Percentiles rank a stretch among this genome's conserved stretches.
Conservation (phyloP, 495 filamentous ascomycete species). For the Penicillium soppii region DNA sequence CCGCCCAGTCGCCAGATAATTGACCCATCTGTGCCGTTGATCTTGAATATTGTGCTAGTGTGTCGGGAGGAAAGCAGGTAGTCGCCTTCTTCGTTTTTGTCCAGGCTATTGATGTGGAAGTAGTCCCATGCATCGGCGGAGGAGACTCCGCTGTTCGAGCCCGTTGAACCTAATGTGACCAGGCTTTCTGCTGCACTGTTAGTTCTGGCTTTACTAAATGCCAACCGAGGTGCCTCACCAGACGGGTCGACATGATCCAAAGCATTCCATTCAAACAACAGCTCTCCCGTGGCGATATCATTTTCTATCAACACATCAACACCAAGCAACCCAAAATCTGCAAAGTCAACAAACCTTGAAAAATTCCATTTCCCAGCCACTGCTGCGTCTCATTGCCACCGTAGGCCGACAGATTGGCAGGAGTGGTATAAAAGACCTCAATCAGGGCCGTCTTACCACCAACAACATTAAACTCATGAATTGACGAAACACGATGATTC, state of each 20-base stretch:
- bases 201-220: not conserved
- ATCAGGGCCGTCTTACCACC: constrained; percentile 31
- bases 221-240: not conserved
- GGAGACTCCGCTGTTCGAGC: not conserved
- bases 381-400: constrained; percentile 26
- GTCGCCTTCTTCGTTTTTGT: constrained; percentile 35
- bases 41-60: constrained; percentile 46
- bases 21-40: constrained; percentile 49
- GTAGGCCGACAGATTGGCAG: constrained; percentile 23
- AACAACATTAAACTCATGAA: constrained; percentile 50
- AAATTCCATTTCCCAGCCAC: constrained; percentile 34
- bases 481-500: constrained; percentile 42
- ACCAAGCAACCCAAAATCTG: not conserved
- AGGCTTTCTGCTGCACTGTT: not conserved
- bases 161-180: not conserved
- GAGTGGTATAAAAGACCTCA: constrained; percentile 25
- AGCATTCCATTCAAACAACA: constrained; percentile 37
- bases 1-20: constrained; percentile 55
- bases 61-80: constrained; percentile 53
- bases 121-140: constrained; percentile 25
- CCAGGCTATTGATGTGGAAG: constrained; percentile 28
- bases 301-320: constrained; percentile 16
- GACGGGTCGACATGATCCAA: constrained; percentile 32
- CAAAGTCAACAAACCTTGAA: constrained; percentile 24
- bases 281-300: constrained; percentile 29